Evolutionary conservation across 345 rosid genomes (phyloP), one percentile per base, ranked within the genome.

Genomic region (Gossypium rotundifolium): DNA sequence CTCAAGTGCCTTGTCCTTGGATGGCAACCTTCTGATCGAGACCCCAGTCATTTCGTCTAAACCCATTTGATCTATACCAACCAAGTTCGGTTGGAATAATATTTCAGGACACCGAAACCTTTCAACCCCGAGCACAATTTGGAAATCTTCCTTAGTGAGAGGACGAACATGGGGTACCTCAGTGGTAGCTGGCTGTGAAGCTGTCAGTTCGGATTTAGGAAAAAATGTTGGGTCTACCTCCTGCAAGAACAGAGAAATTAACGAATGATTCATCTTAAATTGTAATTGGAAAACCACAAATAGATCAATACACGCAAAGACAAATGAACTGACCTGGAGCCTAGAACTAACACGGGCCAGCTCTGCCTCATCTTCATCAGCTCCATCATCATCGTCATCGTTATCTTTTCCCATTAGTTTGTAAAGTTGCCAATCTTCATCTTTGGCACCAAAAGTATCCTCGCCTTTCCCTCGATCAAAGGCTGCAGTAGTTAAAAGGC

Each of bases 381-480:
- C 80, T 62, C 79, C 87, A 49, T 90, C 94, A 9, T 91, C 97
- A 17, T 91, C 96, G 0, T 91, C 96, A 17, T 93, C 97, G 16
- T 92, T 84, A 81, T 93, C 97, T 81, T 83, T 90, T 85, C 98
- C 86, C 97, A 93, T 95, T 48, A 85, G 85, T 73, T 92, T 91
- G 86, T 95, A 93, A 23, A 95, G 95, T 73, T 95, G 94, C 99
- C 99, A 91, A 82, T 95, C 97, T 86, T 95, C 99, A 71, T 95
- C 99, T 82, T 65, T 91, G 74, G 97, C 81, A 64, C 98, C 97
- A 75, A 91, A 95, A 22, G 92, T 90, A 82, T 91, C 99, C 80
- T 93, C 97, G 17, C 97, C 96, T 82, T 93, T 95, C 71, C 98
- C 99, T 83, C 98, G 84, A 80, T 95, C 99, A 79, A 93, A 93